These are phyloP conservation scores for Saccharum spontaneum DNA, from an alignment of 176 grass and related monocot species.

Conservation along the genomic window DNA sequence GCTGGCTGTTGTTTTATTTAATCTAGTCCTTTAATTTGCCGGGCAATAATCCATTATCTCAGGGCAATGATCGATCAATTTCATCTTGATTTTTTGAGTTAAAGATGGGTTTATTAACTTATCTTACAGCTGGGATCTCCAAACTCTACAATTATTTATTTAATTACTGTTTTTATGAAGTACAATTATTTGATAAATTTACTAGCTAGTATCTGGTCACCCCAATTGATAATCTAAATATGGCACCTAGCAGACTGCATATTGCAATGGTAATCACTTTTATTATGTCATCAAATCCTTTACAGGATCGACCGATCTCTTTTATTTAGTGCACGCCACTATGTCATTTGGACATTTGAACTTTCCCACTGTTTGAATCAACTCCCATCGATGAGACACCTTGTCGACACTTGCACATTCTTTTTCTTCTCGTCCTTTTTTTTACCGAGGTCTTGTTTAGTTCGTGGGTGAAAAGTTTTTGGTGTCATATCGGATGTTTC, in stretches of 20 bases:
- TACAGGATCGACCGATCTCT: background rate
- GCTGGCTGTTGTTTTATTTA: background rate
- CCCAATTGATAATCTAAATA: background rate
- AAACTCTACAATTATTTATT: too few species aligned
- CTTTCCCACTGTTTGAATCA: slow-evolving; percentile 8
- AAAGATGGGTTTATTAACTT: background rate
- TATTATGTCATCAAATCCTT: background rate
- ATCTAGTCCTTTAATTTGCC: background rate
- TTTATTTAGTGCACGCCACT: background rate
- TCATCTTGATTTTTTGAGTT: background rate
- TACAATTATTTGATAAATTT: background rate
- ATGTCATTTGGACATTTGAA: background rate
- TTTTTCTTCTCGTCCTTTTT: background rate
- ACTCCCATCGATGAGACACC: background rate
- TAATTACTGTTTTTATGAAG: too few species aligned
- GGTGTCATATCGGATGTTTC: too few species aligned
- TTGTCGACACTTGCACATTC: background rate
- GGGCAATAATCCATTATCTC: background rate
- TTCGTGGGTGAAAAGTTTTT: too few species aligned
- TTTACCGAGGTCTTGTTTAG: too few species aligned
- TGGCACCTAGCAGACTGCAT: background rate
- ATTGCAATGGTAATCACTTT: background rate
- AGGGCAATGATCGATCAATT: background rate
- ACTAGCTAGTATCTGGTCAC: too few species aligned
- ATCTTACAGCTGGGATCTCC: too few species aligned